phyloP scores from a whole-genome alignment of 306 rosid species.

The Mucuna pruriens region DNA sequence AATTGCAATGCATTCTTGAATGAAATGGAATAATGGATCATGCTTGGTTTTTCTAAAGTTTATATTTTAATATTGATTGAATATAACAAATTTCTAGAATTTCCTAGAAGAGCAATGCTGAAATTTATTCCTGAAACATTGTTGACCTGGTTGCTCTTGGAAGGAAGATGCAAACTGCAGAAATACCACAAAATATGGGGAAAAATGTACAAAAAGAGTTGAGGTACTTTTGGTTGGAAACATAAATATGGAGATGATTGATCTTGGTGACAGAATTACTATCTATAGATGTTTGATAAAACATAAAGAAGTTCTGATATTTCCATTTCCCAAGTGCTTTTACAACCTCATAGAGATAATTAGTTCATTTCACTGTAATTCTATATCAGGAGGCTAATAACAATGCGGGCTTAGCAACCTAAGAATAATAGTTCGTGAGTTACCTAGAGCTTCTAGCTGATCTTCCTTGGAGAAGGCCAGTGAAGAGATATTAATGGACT shows the following conservation, averaged over 20 bases:
- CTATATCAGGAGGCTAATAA: slow-evolving; percentile 87
- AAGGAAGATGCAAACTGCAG: slow-evolving; percentile 93
- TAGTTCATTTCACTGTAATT: slow-evolving; percentile 25
- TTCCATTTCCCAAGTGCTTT: slow-evolving; percentile 5
- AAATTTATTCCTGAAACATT: too few relatives aligned
- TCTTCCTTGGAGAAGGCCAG: slow-evolving; percentile 85
- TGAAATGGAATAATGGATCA: too few relatives aligned
- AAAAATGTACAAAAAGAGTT: slow-evolving; percentile 93
- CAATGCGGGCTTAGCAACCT: slow-evolving; percentile 98
- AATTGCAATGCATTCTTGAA: too few relatives aligned
- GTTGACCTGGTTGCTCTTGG: slow-evolving; percentile 77
- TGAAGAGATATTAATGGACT: slow-evolving; percentile 80
- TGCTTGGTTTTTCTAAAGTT: too few relatives aligned
- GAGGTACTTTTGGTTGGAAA: slow-evolving; percentile 58
- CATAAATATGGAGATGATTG: too few relatives aligned
- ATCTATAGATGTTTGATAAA: slow-evolving; percentile 2
- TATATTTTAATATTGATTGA: too few relatives aligned
- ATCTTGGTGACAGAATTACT: slow-evolving; percentile 11
- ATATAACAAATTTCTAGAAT: too few relatives aligned
- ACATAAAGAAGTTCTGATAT: background rate
- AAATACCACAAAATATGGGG: slow-evolving; percentile 94
- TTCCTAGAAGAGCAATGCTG: too few relatives aligned
- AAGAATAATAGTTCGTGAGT: slow-evolving; percentile 86
- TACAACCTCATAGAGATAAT: slow-evolving; percentile 19
- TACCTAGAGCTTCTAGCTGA: slow-evolving; percentile 97